Base-by-base conservation (phyloP, 1,139 yeast genomes). In the Candida sp. region DNA sequence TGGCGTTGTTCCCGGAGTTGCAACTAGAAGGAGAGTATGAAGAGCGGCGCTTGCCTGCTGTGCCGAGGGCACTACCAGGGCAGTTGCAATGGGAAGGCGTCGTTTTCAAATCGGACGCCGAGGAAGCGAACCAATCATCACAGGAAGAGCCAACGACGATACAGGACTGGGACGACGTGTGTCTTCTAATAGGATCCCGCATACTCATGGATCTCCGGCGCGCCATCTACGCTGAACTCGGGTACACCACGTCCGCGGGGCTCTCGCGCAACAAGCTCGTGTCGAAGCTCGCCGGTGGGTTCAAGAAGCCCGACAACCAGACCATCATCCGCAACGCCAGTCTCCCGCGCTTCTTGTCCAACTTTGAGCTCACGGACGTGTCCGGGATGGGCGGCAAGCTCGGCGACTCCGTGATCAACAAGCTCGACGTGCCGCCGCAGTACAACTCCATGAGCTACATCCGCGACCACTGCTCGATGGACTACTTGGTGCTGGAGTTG, bases 181-280 rank as follows among this genome's bases (percentile, higher is more conserved):
- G 87, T 11, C 75, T 86, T 28, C 60, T 88, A 23, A 63, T 92
- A 0, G 98, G 90, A 0, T 85, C 96, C 0, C 73, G 76, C 22
- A 60, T 86, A 1, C 77, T 89, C 2, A 68, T 67, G 44, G 75
- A 81, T 0, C 69, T 91, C 3, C 72, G 99, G 39, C 57, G 66
- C 12, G 67, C 72, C 23, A 80, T 94, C 3, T 75, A 73, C 54
- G 63, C 73, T 0, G 78, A 77, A 35, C 72, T 93, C 45, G 88
- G 90, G 1, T 94, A 90, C 63, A 90, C 96, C 0, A 91, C 98
- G 0, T 91, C 98, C 0, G 96, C 96, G 22, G 99, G 99, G 0
- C 69, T 94, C 3, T 89, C 90, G 0, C 73, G 88, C 23, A 89
- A 85, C 51, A 91, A 91, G 64, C 80, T 85, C 2, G 68, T 93